These are phyloP conservation scores for Passalora sequoiae DNA, from an alignment of 2,329 filamentous ascomycete species.

Conservation along the genomic window DNA sequence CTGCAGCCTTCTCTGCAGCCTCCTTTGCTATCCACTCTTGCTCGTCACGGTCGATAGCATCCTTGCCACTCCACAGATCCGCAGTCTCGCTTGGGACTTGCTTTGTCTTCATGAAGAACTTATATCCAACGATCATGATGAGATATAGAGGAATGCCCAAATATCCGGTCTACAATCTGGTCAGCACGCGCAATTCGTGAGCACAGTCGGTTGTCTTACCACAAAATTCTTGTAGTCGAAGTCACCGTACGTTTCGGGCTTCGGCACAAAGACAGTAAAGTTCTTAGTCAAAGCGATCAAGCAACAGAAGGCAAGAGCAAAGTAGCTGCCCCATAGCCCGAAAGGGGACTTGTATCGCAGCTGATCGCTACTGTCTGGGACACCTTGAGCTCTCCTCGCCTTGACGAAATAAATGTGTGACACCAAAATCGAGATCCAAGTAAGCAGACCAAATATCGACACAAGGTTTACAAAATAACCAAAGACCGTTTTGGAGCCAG, in stretches of 20 bases:
- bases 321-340: constrained; percentile 63
- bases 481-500: constrained; percentile 41
- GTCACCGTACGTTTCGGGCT: constrained; percentile 41
- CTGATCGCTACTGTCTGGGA: constrained; percentile 35
- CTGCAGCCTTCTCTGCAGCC: constrained; percentile 25
- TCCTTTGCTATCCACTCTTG: constrained; percentile 31
- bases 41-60: constrained; percentile 56
- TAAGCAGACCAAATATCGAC: constrained; percentile 39
- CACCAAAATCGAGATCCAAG: constrained; percentile 48
- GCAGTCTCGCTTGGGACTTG: constrained; percentile 51
- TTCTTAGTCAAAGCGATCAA: constrained; percentile 78
- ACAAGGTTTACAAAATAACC: constrained; percentile 46
- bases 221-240: constrained; percentile 74
- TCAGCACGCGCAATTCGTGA: constrained; percentile 5
- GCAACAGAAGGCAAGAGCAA: constrained; percentile 63
- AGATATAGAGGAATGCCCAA: constrained; percentile 72
- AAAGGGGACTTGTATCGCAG: constrained; percentile 61
- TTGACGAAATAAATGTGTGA: constrained; percentile 47
- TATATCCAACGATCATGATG: constrained; percentile 57
- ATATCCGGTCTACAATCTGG: constrained; percentile 48
- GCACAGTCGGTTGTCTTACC: constrained; percentile 17
- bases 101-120: constrained; percentile 56
- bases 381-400: constrained; percentile 43
- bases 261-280: constrained; percentile 63
- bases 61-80: constrained; percentile 57